Percentiles rank a stretch among this genome's conserved stretches.
These are phyloP conservation scores for bread wheat (Triticum aestivum) DNA, from an alignment of 176 grass and related monocot genomes.

Conservation along the genomic window IWGSC_CS_RefSeq_v2.1 NC_057799.1:424531740-424532239, in stretches of 20 bases:
- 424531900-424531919: neutral
- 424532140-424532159: neutral
- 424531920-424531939: slow-evolving; percentile 13
- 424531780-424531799: neutral
- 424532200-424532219: neutral
- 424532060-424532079: slow-evolving; percentile 41
- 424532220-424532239: neutral
- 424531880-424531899: neutral
- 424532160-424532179: neutral
- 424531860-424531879: neutral
- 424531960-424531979: neutral
- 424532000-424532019: slow-evolving; percentile 23
- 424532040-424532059: slow-evolving; percentile 2
- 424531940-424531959: neutral
- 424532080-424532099: slow-evolving; percentile 18
- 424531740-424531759: slow-evolving; percentile 56
- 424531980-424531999: slow-evolving; percentile 19
- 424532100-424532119: neutral
- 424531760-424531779: slow-evolving; percentile 49
- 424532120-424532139: neutral
- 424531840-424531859: neutral
- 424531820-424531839: neutral
- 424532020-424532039: neutral
- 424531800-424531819: neutral
- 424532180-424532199: neutral